Conservation (phyloP, 768 basidiomycete species). For the Calocera viscosa region DNA sequence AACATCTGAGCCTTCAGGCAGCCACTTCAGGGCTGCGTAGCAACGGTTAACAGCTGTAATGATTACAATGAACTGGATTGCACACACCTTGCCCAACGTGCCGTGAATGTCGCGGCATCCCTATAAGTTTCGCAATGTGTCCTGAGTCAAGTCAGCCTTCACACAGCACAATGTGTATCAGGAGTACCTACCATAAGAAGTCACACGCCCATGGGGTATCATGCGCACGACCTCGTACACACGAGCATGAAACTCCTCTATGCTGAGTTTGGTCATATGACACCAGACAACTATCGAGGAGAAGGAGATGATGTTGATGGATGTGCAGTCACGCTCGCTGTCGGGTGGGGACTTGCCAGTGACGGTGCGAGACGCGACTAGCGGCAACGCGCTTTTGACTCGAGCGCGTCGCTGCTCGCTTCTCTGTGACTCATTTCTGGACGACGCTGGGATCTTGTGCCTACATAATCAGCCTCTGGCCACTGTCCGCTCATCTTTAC, state of each 20-base stretch:
- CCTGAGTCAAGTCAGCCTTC: constrained; percentile 31
- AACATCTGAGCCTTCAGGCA: constrained; percentile 52
- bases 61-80: background rate
- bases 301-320: too few species aligned
- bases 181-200: constrained; percentile 50
- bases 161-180: background rate
- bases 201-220: constrained; percentile 56
- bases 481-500: too few species aligned
- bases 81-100: constrained; percentile 68
- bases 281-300: too few species aligned
- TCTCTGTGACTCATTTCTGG: too few species aligned
- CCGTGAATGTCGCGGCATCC: constrained; percentile 65
- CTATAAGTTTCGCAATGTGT: constrained; percentile 66
- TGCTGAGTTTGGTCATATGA: constrained; percentile 31
- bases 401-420: too few species aligned
- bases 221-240: constrained; percentile 61
- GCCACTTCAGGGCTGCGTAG: constrained; percentile 57
- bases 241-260: constrained; percentile 52
- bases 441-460: too few species aligned
- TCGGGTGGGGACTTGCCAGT: too few species aligned
- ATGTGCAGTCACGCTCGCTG: too few species aligned
- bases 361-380: too few species aligned
- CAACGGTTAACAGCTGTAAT: background rate
- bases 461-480: too few species aligned
- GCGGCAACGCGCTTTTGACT: too few species aligned